Evolutionary conservation across 2,329 filamentous ascomycete species (phyloP).

Genomic region (Plectosphaerella cucumerina): DNA sequence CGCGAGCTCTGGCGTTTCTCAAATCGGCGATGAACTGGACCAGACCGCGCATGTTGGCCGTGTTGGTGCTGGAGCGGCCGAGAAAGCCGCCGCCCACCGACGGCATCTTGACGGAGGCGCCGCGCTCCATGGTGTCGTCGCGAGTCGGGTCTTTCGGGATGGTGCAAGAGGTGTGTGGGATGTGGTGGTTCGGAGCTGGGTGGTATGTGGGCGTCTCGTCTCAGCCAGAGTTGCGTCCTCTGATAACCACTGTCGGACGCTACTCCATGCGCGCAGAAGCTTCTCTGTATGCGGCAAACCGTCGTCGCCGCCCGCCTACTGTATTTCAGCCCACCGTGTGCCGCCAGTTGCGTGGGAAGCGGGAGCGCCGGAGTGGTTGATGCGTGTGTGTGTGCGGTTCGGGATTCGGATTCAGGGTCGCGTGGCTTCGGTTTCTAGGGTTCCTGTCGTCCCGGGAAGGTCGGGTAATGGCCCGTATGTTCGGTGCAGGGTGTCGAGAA

Average conservation of each 20-base stretch:
- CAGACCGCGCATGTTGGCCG: constrained; percentile 72
- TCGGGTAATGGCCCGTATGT: too few species aligned
- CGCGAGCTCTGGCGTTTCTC: constrained; percentile 87
- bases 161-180: not conserved
- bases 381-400: too few species aligned
- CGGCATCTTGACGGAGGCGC: constrained; percentile 42
- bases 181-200: not conserved
- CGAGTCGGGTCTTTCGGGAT: not conserved
- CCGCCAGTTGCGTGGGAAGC: too few species aligned
- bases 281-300: too few species aligned
- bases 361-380: too few species aligned
- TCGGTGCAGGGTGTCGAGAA: too few species aligned
- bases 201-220: not conserved
- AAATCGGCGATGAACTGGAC: constrained; percentile 98
- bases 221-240: constrained; percentile 1
- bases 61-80: constrained; percentile 61
- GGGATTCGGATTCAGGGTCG: too few species aligned
- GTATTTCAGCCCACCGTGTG: too few species aligned
- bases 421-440: too few species aligned
- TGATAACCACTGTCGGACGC: not conserved
- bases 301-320: too few species aligned
- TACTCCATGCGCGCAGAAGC: constrained; percentile 1
- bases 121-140: not conserved
- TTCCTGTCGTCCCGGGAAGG: too few species aligned
- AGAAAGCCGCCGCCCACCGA: constrained; percentile 57